Evolutionary conservation across 768 basidiomycete species (phyloP).

Genomic region (Phlebiopsis flavidoalba): DNA sequence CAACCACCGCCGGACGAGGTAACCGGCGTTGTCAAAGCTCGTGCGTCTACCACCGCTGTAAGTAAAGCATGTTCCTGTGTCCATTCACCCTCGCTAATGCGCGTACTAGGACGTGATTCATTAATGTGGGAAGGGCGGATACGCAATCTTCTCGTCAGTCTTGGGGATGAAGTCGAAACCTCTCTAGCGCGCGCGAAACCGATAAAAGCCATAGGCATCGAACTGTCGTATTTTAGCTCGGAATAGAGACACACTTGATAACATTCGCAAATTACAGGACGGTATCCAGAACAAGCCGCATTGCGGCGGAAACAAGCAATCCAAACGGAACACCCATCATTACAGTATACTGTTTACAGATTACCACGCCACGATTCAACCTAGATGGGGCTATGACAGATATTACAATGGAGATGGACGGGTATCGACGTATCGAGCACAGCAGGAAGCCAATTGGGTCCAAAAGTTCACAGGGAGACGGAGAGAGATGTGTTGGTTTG

Average conservation of each 20-base stretch:
- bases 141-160: slow-evolving; percentile 81
- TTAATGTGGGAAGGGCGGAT: slow-evolving; percentile 93
- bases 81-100: slow-evolving; percentile 3
- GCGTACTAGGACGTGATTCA: slow-evolving; percentile 30
- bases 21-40: slow-evolving; percentile 83
- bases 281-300: neutral
- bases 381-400: slow-evolving; percentile 4
- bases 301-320: neutral
- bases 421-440: slow-evolving; percentile 10
- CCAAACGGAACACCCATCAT: neutral
- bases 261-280: neutral
- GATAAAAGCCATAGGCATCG: slow-evolving; percentile 86
- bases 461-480: neutral
- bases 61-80: slow-evolving; percentile 19
- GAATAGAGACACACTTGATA: slow-evolving; percentile 19
- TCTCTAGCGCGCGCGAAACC: slow-evolving; percentile 81
- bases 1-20: slow-evolving; percentile 27
- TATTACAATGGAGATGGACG: slow-evolving; percentile 10
- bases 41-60: slow-evolving; percentile 86
- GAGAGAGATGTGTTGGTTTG: neutral
- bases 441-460: slow-evolving; percentile 5
- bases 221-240: slow-evolving; percentile 89
- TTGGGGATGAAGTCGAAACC: slow-evolving; percentile 90
- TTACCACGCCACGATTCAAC: slow-evolving; percentile 1
- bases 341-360: slow-evolving; percentile 1